Base-by-base conservation (phyloP, 306 rosid genomes). In the Lupinus albus region DNA sequence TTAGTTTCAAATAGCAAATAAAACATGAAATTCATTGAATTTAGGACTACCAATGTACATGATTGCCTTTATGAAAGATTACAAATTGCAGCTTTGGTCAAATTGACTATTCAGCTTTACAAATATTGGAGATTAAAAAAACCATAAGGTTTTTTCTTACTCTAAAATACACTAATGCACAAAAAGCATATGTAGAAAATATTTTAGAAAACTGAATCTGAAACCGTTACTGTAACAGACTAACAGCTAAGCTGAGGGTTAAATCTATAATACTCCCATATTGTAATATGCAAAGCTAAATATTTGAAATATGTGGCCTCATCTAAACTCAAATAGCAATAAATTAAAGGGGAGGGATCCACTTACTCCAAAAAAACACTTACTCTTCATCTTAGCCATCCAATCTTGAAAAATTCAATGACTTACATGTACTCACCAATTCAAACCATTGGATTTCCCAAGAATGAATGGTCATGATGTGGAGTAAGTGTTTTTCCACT, bases 21-120 rank as follows among this genome's bases (percentile, higher is more conserved):
- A n/a, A 44, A 38, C 39, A 20, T 38, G 52, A 39, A 18, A 38
- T 67, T 52, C 49, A 35, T 21, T 25, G 42, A 5, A 68, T 28
- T 55, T 39, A 56, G 54, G 44, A 53, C 6, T 17, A 36, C 46
- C 42, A 53, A 53, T 0, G 16, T 41, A 54, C 11, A 68, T 39
- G n/a, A 68, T 68, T 54, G 28, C 53, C 42, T 9, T 10, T 20
- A 11, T 52, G 5, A 38, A 52, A 53, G 7, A 53, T 53, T 53
- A 38, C 28, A 68, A 53, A 68, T 39, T 53, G 73, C 59, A 68
- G 64, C 51, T 13, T 67, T 6, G 14, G 6, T 36, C 21, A 52
- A 67, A 67, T 52, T 14, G 15, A 53, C 30, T 20, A 38, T 67
- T 67, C 15, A 52, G 15, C 21, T 67, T 50, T 35, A 36, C 49